Base-by-base conservation (phyloP, 83 land plant species). In the Diphasiastrum complanatum region DNA sequence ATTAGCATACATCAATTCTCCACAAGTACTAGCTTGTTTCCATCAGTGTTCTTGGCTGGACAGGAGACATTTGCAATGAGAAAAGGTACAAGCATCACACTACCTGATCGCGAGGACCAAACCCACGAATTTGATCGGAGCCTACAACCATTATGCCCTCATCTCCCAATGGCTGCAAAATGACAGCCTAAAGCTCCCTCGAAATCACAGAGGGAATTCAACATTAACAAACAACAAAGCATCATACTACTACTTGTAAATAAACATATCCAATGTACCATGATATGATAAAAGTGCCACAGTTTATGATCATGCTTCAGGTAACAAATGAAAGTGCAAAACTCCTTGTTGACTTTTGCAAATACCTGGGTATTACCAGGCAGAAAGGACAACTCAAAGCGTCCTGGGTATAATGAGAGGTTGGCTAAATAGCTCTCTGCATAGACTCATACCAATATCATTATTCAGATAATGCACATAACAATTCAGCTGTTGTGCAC, bases 61-160 rank as follows among this genome's bases (percentile, higher is more conserved):
- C n/a, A n/a, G n/a, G n/a, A n/a, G n/a, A n/a, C n/a, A n/a, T n/a
- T n/a, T n/a, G n/a, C n/a, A n/a, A n/a, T n/a, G n/a, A n/a, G n/a
- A n/a, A n/a, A n/a, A n/a, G n/a, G n/a, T n/a, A n/a, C n/a, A n/a
- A n/a, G n/a, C n/a, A n/a, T n/a, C n/a, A n/a, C n/a, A n/a, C n/a
- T n/a, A 86, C 97, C 87, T 92, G 95, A 63, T 92, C 97, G 47
- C 64, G 61, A 70, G 66, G 59, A 18, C 79, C 80, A 64, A 85
- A 92, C 3, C 97, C 97, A 50, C 97, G 85, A 22, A 87, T 73
- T 33, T 80, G 85, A 75, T 92, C 81, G 14, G 91, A 89, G 41
- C 82, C 97, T 53, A 85, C 41, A 43, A 87, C 70, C 45, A 75
- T 64, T 43, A 92, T 73, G 35, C 97, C 97, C 43, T 73, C 72